phyloP scores from a whole-genome alignment of 1,284 basidiomycete genomes.

The Jaminaea rosea region DNA sequence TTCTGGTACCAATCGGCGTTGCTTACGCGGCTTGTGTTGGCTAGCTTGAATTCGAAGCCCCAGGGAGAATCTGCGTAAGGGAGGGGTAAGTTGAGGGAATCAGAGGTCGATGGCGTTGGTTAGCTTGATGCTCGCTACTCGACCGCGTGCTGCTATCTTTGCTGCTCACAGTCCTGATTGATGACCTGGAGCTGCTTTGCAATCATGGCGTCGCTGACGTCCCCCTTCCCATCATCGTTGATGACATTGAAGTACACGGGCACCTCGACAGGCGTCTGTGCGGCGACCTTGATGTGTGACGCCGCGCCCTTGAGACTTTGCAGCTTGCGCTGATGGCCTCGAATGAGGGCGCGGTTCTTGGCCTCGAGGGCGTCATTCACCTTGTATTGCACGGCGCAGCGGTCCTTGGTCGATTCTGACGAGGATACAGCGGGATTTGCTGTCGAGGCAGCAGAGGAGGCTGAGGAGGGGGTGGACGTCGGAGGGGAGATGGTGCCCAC shows the following conservation, averaged over 20 bases:
- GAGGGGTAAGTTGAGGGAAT: background rate
- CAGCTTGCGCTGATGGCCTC: too few relatives aligned
- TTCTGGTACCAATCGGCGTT: constrained; percentile 55
- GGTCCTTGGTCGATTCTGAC: too few relatives aligned
- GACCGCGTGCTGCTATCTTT: too few relatives aligned
- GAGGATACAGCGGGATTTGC: too few relatives aligned
- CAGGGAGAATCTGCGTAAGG: constrained; percentile 32
- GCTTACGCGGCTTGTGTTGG: constrained; percentile 43
- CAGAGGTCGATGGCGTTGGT: background rate
- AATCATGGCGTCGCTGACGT: constrained; percentile 13
- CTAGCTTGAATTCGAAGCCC: constrained; percentile 52
- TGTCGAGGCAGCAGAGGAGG: too few relatives aligned
- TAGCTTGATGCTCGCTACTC: too few relatives aligned
- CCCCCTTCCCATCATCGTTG: constrained; percentile 20
- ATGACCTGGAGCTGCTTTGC: constrained; percentile 52
- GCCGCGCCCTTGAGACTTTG: background rate
- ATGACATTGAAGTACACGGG: constrained; percentile 26
- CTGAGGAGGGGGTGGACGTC: too few relatives aligned
- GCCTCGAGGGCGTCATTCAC: too few relatives aligned
- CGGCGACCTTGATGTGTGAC: background rate
- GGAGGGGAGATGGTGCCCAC: too few relatives aligned
- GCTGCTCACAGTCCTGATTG: constrained; percentile 51
- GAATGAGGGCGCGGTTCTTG: too few relatives aligned
- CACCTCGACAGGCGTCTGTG: constrained; percentile 2
- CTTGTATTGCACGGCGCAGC: too few relatives aligned